Conservation (phyloP, 1,284 basidiomycete genomes). For the Boletus coffeatus region DNA sequence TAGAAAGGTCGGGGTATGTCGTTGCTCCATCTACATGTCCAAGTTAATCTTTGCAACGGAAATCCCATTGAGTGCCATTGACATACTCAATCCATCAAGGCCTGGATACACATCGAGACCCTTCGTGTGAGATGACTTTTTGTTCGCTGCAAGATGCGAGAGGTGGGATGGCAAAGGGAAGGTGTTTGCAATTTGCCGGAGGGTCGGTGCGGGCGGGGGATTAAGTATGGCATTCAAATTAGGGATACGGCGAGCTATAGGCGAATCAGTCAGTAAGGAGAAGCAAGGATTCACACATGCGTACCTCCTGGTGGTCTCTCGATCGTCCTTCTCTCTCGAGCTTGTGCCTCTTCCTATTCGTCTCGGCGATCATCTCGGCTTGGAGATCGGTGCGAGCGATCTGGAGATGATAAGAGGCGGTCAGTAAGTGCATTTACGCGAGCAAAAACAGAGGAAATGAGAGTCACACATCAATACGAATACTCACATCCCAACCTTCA, state of each 20-base stretch:
- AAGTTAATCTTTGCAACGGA: slow-evolving; percentile 13
- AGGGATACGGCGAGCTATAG: slow-evolving; percentile 46
- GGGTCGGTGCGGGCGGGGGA: slow-evolving; percentile 39
- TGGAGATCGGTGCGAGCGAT: slow-evolving; percentile 69
- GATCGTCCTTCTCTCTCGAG: slow-evolving; percentile 65
- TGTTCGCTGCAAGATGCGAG: slow-evolving; percentile 19
- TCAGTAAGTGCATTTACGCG: slow-evolving; percentile 12
- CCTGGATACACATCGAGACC: slow-evolving; percentile 19
- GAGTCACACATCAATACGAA: background rate
- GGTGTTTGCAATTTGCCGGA: slow-evolving; percentile 46
- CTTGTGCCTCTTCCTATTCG: slow-evolving; percentile 72
- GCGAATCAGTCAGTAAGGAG: slow-evolving; percentile 2
- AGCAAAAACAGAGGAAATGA: background rate
- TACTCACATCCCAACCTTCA: slow-evolving; percentile 71
- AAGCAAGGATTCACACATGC: slow-evolving; percentile 7
- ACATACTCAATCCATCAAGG: slow-evolving; percentile 21
- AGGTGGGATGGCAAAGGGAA: slow-evolving; percentile 26
- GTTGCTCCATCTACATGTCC: slow-evolving; percentile 17
- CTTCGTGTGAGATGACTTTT: slow-evolving; percentile 10
- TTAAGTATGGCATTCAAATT: slow-evolving; percentile 32
- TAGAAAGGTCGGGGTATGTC: slow-evolving; percentile 50
- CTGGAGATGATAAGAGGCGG: slow-evolving; percentile 30
- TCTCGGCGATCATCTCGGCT: slow-evolving; percentile 77
- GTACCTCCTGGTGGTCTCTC: slow-evolving; percentile 72
- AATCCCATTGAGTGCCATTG: slow-evolving; percentile 3